Evolutionary conservation across 192 early-diverging fungal genomes (phyloP).

Genomic region (Gonapodya prolifera): DNA sequence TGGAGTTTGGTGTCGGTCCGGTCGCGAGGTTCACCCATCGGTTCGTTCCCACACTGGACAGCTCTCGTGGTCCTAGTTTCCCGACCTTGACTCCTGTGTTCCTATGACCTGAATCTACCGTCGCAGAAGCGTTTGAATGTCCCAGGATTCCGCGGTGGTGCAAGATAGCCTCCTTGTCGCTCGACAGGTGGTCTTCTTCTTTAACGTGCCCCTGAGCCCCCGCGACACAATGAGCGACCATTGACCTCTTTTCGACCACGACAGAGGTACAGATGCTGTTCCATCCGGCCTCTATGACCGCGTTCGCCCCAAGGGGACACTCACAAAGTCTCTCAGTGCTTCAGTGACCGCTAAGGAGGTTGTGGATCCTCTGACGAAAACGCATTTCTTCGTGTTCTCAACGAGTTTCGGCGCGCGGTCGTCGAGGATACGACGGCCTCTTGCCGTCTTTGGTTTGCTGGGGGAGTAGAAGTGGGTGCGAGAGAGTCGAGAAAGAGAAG

Average conservation of each 20-base stretch:
- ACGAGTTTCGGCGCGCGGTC: constrained; percentile 81
- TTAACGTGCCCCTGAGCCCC: no score
- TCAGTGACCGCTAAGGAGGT: constrained; percentile 74
- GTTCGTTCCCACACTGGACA: no score
- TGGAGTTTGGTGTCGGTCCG: no score
- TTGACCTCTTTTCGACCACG: background rate
- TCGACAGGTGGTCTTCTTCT: no score
- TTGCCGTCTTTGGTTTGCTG: constrained; percentile 80
- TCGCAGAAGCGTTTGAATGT: no score
- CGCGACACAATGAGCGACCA: no score
- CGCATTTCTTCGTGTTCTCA: constrained; percentile 81
- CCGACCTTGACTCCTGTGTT: no score
- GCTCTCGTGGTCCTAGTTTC: no score
- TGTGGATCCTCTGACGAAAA: constrained; percentile 75
- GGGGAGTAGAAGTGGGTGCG: background rate
- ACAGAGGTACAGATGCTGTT: background rate
- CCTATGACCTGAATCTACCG: no score
- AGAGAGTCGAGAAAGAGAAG: background rate
- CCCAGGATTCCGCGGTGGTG: no score
- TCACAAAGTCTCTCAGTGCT: constrained; percentile 80
- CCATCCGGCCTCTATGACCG: background rate
- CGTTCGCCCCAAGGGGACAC: background rate
- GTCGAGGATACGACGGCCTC: constrained; percentile 69
- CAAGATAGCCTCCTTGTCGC: no score
- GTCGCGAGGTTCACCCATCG: no score